Percentiles rank a stretch among this genome's conserved stretches.
Evolutionary conservation across 345 rosid genomes (phyloP).

Genomic region (Pugionium dolabratum): DNA sequence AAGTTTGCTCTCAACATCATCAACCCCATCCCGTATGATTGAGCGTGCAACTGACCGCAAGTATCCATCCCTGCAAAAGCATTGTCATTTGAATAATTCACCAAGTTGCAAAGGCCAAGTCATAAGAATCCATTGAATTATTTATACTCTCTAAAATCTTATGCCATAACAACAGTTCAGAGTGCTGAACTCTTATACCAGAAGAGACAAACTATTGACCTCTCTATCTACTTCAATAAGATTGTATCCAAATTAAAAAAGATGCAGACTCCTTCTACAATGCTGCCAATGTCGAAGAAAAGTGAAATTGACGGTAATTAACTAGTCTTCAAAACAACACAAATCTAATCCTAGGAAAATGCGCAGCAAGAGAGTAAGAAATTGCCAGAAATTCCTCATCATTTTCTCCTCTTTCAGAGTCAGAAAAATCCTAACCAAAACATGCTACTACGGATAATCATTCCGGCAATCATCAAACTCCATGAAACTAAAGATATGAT

Average conservation of each 20-base stretch:
- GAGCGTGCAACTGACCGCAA: constrained; percentile 20
- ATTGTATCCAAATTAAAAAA: too few species aligned
- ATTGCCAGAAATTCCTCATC: not conserved
- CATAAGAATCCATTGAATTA: not conserved
- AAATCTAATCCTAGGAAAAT: not conserved
- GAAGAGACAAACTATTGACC: too few species aligned
- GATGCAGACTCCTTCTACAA: too few species aligned
- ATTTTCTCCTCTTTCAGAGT: not conserved
- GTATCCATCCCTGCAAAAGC: constrained; percentile 25
- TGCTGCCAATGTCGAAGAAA: too few species aligned
- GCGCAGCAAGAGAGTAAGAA: not conserved
- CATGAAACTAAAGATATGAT: constrained; percentile 1
- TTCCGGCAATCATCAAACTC: not conserved
- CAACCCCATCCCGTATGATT: not conserved
- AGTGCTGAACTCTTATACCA: too few species aligned
- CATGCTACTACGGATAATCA: not conserved
- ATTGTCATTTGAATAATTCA: constrained; percentile 1
- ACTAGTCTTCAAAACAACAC: too few species aligned
- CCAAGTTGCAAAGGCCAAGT: not conserved
- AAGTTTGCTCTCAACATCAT: constrained; percentile 42
- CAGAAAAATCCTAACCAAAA: not conserved
- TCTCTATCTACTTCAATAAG: too few species aligned
- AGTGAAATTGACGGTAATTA: too few species aligned
- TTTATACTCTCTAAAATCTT: too few species aligned
- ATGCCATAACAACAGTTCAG: not conserved